Evolutionary conservation across 2,329 filamentous ascomycete genomes (phyloP).

Genomic region (Microascus cirrosus): DNA sequence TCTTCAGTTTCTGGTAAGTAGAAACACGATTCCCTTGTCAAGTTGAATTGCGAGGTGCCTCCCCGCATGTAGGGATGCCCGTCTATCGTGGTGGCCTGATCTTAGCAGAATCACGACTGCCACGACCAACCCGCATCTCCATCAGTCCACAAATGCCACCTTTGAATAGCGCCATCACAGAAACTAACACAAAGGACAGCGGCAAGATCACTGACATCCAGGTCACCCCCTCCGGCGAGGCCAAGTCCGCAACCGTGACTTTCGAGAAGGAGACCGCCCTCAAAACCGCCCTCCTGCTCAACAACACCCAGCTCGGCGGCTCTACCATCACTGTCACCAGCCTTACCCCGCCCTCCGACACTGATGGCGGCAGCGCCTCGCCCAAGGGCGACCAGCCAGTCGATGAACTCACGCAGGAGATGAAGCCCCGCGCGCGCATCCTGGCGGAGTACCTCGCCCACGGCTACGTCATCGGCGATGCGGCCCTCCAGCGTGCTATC

Average conservation of each 20-base stretch:
- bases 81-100: background rate
- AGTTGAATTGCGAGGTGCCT: background rate
- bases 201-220: conserved; percentile 85
- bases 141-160: background rate
- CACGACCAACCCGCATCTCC: background rate
- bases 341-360: conserved; percentile 45
- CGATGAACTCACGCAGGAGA: conserved; percentile 79
- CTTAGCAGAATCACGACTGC: background rate
- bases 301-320: conserved; percentile 87
- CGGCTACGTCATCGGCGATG: conserved; percentile 72
- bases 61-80: background rate
- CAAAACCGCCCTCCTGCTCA: conserved; percentile 91
- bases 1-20: conserved; percentile 88
- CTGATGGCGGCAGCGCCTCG: conserved; percentile 45
- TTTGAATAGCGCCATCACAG: background rate
- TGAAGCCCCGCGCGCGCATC: conserved; percentile 91
- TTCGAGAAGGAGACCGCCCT: conserved; percentile 97
- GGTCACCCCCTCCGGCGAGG: conserved; percentile 53
- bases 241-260: conserved; percentile 79
- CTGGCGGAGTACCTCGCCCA: conserved; percentile 94
- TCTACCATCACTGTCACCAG: conserved; percentile 71
- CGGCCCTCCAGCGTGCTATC: conserved; percentile 71
- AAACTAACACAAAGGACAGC: conserved; percentile 28
- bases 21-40: background rate
- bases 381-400: conserved; percentile 44